These are phyloP conservation scores for Trichomonas gallinae DNA, from an alignment of 208 protist genomes.

Conservation along the genomic window DNA sequence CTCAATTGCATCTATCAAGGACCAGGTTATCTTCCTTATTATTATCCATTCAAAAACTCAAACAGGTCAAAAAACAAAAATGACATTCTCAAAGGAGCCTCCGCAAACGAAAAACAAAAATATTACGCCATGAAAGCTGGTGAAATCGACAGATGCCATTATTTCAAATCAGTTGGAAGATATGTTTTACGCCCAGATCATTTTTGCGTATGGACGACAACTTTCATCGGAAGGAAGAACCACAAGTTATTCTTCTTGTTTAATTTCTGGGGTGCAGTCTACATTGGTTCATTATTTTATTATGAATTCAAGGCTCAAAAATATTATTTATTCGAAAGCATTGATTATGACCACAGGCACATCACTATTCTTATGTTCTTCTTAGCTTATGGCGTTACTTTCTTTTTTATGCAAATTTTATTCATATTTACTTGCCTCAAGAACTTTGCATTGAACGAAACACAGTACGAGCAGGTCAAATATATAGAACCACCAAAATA, in stretches of 20 bases:
- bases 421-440: not conserved
- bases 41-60: not conserved
- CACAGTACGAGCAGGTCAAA: not conserved
- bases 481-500: not conserved
- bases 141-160: not conserved
- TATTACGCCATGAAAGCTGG: not conserved
- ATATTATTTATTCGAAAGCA: not conserved
- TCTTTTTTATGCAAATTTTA: not conserved
- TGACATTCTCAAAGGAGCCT: not conserved
- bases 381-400: not conserved
- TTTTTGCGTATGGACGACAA: not conserved
- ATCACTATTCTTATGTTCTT: not conserved
- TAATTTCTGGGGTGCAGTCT: not conserved
- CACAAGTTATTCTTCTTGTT: conserved; percentile 21
- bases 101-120: not conserved
- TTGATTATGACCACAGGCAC: not conserved
- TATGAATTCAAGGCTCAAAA: too few relatives aligned
- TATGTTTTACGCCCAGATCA: not conserved
- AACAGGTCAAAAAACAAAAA: not conserved
- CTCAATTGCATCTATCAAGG: not conserved
- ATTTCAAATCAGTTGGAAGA: not conserved
- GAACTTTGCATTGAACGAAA: not conserved
- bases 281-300: not conserved
- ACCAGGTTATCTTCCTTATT: not conserved
- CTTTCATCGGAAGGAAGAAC: conserved; percentile 3